Percentiles rank a stretch among this genome's conserved stretches.
Conservation (phyloP, 2,329 filamentous ascomycete species). For the Sporothrix curviconia region DNA sequence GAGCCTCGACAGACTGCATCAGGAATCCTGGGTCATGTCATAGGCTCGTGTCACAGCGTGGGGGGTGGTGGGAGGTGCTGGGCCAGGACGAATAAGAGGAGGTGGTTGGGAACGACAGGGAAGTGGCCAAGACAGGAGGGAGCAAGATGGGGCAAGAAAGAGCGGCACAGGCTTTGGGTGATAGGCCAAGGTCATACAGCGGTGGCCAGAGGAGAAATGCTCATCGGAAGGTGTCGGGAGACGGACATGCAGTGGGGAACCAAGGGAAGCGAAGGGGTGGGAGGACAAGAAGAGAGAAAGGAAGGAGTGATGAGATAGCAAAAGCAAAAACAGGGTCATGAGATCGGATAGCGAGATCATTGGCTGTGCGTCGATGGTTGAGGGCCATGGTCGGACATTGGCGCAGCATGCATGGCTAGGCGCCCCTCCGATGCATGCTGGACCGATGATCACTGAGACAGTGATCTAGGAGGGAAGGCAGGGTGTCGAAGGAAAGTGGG, state of each 20-base stretch:
- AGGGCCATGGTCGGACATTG: not conserved
- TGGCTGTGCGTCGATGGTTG: not conserved
- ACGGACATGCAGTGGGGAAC: too few relatives aligned
- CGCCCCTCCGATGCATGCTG: not conserved
- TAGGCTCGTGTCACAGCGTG: slow-evolving; percentile 5
- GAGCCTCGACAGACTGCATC: too few relatives aligned
- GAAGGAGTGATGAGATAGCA: not conserved
- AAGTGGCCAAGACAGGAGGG: not conserved
- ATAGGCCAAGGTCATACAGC: not conserved
- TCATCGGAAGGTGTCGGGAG: not conserved
- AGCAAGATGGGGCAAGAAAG: not conserved
- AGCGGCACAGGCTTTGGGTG: not conserved
- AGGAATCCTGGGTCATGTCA: not conserved
- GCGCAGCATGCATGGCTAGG: not conserved
- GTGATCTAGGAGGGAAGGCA: not conserved
- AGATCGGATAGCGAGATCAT: not conserved
- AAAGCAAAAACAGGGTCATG: not conserved
- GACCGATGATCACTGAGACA: not conserved
- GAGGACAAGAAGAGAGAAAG: not conserved
- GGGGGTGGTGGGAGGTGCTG: not conserved
- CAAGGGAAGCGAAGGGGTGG: too few relatives aligned
- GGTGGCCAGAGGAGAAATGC: not conserved
- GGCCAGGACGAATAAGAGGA: too few relatives aligned
- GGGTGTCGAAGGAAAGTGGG: not conserved
- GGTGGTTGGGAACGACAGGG: too few relatives aligned